Percentiles rank a stretch among this genome's conserved stretches.
Conservation (phyloP, 345 rosid species). For the Lenwebbia sp. region DNA sequence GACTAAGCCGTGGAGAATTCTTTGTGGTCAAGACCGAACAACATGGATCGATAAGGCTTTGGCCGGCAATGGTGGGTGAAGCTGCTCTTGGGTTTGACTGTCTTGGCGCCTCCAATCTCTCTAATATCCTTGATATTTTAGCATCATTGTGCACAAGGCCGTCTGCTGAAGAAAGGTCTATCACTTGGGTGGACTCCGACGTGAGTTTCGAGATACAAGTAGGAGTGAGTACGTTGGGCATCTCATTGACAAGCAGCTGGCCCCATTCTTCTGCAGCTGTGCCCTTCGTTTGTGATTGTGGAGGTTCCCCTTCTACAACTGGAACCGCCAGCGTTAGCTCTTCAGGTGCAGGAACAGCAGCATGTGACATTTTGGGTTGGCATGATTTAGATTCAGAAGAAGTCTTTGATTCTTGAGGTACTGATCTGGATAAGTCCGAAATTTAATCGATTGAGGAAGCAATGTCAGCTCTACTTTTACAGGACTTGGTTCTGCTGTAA, state of each 20-base stretch:
- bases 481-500: neutral
- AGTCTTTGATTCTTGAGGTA: slow-evolving; percentile 11
- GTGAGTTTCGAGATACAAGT: slow-evolving; percentile 26
- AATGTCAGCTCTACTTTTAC: slow-evolving; percentile 2
- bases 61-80: neutral
- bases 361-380: slow-evolving; percentile 6
- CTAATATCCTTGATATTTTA: slow-evolving; percentile 69
- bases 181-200: neutral
- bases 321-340: neutral
- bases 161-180: neutral
- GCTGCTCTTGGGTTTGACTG: neutral
- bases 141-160: slow-evolving; percentile 35
- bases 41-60: neutral
- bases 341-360: neutral
- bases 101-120: slow-evolving; percentile 71
- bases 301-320: slow-evolving; percentile 18
- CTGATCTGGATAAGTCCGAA: slow-evolving; percentile 13
- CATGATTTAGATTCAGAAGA: slow-evolving; percentile 17
- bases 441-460: neutral
- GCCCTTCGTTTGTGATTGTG: neutral
- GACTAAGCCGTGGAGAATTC: neutral
- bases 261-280: slow-evolving; percentile 64
- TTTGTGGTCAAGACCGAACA: neutral
- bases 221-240: slow-evolving; percentile 31
- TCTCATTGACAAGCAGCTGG: slow-evolving; percentile 54